A percentile compares a stretch with the other conserved stretches of the same genome.
Evolutionary conservation across 345 rosid genomes (phyloP).

Genomic region (Fremontodendron californicum): DNA sequence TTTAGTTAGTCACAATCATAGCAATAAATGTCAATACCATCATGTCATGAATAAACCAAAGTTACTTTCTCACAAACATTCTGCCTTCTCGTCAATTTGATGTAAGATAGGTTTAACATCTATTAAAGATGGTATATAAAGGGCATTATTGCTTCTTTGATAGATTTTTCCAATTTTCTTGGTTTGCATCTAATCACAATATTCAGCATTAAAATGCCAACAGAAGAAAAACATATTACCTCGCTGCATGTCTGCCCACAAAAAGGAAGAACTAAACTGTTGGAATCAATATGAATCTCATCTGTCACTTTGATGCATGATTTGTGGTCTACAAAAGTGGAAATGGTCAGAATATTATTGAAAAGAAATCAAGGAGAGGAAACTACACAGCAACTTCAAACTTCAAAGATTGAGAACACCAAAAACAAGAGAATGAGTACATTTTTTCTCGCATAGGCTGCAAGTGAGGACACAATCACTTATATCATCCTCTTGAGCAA

Average conservation of each 20-base stretch:
- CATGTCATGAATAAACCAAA: neutral
- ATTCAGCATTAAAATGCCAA: neutral
- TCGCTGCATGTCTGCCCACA: constrained; percentile 77
- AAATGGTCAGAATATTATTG: constrained; percentile 18
- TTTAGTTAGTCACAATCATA: neutral
- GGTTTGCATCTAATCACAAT: neutral
- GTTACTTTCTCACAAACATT: neutral
- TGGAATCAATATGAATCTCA: constrained; percentile 33
- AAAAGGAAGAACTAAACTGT: constrained; percentile 39
- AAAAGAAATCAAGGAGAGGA: constrained; percentile 3
- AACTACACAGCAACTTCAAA: neutral
- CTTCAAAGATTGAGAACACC: constrained; percentile 1
- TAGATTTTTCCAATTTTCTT: neutral
- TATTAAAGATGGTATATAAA: neutral
- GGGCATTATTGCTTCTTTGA: neutral
- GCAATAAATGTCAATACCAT: neutral
- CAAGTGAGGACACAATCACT: constrained; percentile 36
- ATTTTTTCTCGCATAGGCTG: constrained; percentile 79
- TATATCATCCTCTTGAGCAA: constrained; percentile 32
- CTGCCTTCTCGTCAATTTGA: neutral
- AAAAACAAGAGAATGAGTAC: constrained; percentile 35
- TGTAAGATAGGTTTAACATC: neutral
- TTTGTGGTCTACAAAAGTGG: constrained; percentile 57
- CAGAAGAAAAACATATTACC: constrained; percentile 35
- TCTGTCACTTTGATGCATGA: constrained; percentile 53